phyloP scores from a whole-genome alignment of 805 yeast species.

The Diddensiella santjacobensis region DNA sequence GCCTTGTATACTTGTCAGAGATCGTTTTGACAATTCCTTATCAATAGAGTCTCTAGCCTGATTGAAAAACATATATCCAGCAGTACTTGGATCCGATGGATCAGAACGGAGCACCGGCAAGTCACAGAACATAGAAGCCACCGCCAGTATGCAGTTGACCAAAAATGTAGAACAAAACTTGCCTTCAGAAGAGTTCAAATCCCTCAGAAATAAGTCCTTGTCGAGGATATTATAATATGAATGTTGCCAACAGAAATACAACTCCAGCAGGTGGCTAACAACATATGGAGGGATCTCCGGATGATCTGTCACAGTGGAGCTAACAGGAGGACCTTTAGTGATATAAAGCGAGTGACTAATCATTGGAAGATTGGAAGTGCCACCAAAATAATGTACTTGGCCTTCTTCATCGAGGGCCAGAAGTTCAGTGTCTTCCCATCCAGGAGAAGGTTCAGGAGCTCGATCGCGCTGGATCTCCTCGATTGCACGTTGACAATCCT shows the following conservation, averaged over 20 bases:
- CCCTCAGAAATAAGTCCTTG: constrained; percentile 19
- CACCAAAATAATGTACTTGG: constrained; percentile 21
- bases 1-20: constrained; percentile 22
- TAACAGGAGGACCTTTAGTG: constrained; percentile 3
- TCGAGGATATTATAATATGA: constrained; percentile 20
- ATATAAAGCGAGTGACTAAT: constrained; percentile 5
- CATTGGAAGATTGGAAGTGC: constrained; percentile 20
- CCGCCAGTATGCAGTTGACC: constrained; percentile 20
- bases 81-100: constrained; percentile 18
- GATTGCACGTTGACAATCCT: constrained; percentile 13
- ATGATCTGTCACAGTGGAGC: neutral
- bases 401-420: constrained; percentile 20
- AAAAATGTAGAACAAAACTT: constrained; percentile 21
- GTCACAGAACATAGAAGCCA: constrained; percentile 19
- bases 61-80: constrained; percentile 21
- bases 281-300: constrained; percentile 14
- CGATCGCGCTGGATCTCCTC: constrained; percentile 11
- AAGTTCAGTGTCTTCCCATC: constrained; percentile 14
- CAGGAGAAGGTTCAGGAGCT: constrained; percentile 4
- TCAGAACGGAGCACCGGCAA: constrained; percentile 16
- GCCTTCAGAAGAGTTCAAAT: constrained; percentile 14
- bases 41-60: constrained; percentile 18
- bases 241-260: constrained; percentile 25
- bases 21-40: constrained; percentile 15
- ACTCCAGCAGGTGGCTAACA: constrained; percentile 17